Percentiles rank a stretch among this genome's conserved stretches.
Evolutionary conservation across 257 asterid genomes (phyloP).

Genomic region (Ilex asprella): DNA sequence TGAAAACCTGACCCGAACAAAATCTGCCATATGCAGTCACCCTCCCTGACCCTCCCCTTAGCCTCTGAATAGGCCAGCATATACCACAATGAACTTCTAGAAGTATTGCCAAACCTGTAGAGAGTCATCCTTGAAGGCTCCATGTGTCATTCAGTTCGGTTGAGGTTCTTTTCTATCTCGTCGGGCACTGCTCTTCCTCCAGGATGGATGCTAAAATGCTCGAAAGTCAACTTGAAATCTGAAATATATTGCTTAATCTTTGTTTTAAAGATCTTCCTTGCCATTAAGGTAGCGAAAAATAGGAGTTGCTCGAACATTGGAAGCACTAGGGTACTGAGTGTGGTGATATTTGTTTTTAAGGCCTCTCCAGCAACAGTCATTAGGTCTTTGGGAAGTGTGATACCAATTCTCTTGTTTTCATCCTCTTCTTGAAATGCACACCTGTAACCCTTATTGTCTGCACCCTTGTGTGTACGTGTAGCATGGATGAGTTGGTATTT

Average conservation of each 20-base stretch:
- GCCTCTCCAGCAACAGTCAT: constrained; percentile 53
- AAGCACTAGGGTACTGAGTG: constrained; percentile 49
- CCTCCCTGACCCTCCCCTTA: constrained; percentile 40
- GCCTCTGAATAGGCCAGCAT: constrained; percentile 42
- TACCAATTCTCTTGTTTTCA: constrained; percentile 24
- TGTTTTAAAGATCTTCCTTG: constrained; percentile 37
- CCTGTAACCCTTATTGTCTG: constrained; percentile 49
- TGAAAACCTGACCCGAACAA: constrained; percentile 55
- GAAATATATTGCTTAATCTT: constrained; percentile 41
- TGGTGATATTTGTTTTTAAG: constrained; percentile 38
- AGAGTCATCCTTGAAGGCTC: constrained; percentile 59
- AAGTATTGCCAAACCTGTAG: constrained; percentile 43
- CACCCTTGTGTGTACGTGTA: constrained; percentile 59
- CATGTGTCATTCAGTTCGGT: constrained; percentile 42
- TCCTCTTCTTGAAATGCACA: constrained; percentile 64
- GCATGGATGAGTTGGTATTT: constrained; percentile 60
- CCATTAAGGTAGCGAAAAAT: constrained; percentile 39
- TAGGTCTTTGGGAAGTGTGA: constrained; percentile 41
- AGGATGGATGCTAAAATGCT: constrained; percentile 48
- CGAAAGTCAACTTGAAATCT: constrained; percentile 44
- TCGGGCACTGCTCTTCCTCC: constrained; percentile 49
- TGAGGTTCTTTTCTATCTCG: constrained; percentile 37
- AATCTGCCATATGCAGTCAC: constrained; percentile 47
- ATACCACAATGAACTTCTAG: constrained; percentile 48
- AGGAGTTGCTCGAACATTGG: constrained; percentile 57